A percentile compares a stretch with the other conserved stretches of the same genome.
Evolutionary conservation across 176 grass and related monocot species (phyloP).

Genomic region (Tillandsia leiboldiana): DNA sequence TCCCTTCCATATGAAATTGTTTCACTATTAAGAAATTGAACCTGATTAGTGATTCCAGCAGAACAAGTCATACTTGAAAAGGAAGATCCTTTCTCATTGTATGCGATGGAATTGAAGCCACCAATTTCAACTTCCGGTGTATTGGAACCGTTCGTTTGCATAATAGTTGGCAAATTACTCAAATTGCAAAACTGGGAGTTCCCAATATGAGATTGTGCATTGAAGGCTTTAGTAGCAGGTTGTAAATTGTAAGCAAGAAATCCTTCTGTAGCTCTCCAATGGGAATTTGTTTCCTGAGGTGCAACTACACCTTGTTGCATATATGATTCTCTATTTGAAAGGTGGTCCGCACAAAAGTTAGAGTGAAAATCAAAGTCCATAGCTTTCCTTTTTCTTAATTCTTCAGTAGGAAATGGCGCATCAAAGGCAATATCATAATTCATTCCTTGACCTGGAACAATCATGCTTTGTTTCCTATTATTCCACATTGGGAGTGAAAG

Average conservation of each 20-base stretch:
- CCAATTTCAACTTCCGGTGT: neutral
- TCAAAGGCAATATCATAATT: neutral
- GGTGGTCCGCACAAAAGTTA: neutral
- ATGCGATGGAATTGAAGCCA: neutral
- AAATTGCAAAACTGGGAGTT: neutral
- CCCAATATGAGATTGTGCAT: conserved; percentile 1
- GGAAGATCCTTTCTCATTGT: neutral
- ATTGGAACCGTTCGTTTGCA: neutral
- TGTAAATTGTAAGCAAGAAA: neutral
- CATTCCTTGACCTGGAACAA: conserved; percentile 1
- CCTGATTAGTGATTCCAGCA: neutral
- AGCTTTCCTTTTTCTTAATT: conserved; percentile 10
- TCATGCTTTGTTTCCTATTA: neutral
- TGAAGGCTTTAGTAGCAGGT: neutral
- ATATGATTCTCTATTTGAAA: neutral
- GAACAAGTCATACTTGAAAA: neutral
- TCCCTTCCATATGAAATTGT: neutral
- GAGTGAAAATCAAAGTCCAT: neutral
- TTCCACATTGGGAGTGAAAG: neutral
- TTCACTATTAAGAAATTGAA: neutral
- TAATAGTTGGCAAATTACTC: neutral
- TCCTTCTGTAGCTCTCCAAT: neutral
- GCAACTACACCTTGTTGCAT: neutral
- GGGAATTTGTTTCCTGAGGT: neutral
- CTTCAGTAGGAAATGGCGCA: neutral